Conservation (phyloP, 2,329 filamentous ascomycete species). For the Trichophyton equinum region DNA sequence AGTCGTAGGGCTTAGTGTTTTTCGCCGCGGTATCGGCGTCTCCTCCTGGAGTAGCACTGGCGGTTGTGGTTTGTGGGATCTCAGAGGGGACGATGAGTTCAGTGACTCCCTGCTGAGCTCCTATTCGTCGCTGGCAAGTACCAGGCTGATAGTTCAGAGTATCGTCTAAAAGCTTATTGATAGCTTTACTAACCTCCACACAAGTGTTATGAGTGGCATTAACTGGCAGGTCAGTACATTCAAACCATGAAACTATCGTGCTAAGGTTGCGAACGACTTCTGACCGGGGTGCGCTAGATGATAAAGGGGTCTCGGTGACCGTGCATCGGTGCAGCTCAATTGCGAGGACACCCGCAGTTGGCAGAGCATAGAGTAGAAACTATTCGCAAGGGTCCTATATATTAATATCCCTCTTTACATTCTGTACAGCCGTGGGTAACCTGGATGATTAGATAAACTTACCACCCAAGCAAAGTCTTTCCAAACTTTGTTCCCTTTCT, state of each 20-base stretch:
- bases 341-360: constrained; percentile 15
- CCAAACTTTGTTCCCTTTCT: constrained; percentile 7
- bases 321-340: constrained; percentile 17
- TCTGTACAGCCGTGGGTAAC: neutral
- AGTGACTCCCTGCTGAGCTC: neutral
- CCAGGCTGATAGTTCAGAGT: constrained; percentile 21
- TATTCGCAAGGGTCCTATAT: neutral
- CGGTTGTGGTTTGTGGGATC: no score
- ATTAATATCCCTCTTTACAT: neutral
- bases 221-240: constrained; percentile 8
- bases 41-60: neutral
- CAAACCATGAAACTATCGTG: constrained; percentile 16
- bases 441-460: constrained; percentile 6
- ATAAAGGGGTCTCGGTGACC: constrained; percentile 12
- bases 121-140: constrained; percentile 14
- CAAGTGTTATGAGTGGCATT: constrained; percentile 9
- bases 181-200: constrained; percentile 15
- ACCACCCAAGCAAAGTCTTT: constrained; percentile 15
- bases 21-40: neutral
- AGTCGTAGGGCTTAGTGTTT: constrained; percentile 1
- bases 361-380: constrained; percentile 16
- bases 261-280: constrained; percentile 18
- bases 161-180: constrained; percentile 16
- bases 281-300: constrained; percentile 15
- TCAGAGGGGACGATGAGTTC: neutral